Percentiles rank a stretch among this genome's conserved stretches.
Conservation (phyloP, 805 yeast genomes). For the Monosporozyma yasuniensis region DNA sequence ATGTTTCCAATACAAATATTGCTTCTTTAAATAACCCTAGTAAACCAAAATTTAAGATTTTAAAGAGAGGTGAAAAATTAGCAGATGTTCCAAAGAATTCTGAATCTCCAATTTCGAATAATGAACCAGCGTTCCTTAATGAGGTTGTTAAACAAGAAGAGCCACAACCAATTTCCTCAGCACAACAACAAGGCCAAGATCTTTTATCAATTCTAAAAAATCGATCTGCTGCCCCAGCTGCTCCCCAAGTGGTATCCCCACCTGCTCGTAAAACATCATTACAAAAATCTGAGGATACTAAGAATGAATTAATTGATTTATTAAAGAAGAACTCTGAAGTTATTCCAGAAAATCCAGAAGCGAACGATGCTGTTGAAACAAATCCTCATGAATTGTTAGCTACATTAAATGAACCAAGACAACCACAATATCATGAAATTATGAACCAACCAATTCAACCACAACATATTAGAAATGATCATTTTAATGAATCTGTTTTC, state of each 20-base stretch:
- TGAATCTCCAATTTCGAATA: neutral
- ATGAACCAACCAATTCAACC: neutral
- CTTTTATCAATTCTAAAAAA: conserved; percentile 7
- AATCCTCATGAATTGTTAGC: neutral
- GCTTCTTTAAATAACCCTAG: conserved; percentile 4
- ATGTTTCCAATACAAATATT: neutral
- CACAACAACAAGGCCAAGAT: conserved; percentile 1
- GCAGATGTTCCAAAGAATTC: conserved; percentile 8
- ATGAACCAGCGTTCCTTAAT: neutral
- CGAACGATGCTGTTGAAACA: neutral
- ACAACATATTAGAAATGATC: neutral
- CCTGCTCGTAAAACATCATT: neutral
- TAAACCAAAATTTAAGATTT: conserved; percentile 28
- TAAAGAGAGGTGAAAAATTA: conserved; percentile 33
- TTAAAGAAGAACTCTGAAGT: conserved; percentile 7
- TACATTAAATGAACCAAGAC: neutral
- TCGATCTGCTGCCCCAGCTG: neutral
- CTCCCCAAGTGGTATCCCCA: neutral
- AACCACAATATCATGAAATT: neutral
- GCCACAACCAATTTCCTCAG: neutral
- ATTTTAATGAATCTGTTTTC: neutral
- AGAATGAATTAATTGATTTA: conserved; percentile 8
- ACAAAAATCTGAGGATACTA: neutral
- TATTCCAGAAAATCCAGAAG: neutral
- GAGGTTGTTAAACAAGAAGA: neutral